phyloP scores from a whole-genome alignment of 805 yeast genomes.

The Priceomyces melissophilus region DNA sequence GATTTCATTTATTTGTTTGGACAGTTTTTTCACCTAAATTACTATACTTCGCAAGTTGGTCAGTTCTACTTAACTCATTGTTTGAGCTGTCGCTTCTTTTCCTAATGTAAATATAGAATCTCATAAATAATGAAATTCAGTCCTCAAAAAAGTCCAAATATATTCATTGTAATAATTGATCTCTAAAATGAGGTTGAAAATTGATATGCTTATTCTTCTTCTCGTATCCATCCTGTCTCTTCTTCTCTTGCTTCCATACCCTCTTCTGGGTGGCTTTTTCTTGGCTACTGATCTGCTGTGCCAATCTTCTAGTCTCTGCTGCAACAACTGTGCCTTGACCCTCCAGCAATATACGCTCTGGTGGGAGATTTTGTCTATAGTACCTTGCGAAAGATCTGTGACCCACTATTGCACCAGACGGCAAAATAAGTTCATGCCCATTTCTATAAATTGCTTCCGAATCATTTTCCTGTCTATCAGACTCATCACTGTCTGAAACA shows the following conservation, averaged over 20 bases:
- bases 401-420: slow-evolving; percentile 41
- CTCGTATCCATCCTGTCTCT: slow-evolving; percentile 49
- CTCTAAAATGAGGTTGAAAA: slow-evolving; percentile 69
- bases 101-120: neutral
- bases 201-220: slow-evolving; percentile 66
- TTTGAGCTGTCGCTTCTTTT: slow-evolving; percentile 21
- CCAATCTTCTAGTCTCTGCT: slow-evolving; percentile 51
- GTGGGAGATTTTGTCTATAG: slow-evolving; percentile 42
- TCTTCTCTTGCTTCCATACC: slow-evolving; percentile 55
- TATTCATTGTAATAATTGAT: slow-evolving; percentile 33
- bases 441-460: slow-evolving; percentile 29
- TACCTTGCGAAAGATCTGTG: slow-evolving; percentile 43
- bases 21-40: slow-evolving; percentile 95
- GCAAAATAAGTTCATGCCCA: slow-evolving; percentile 39
- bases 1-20: slow-evolving; percentile 93
- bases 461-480: slow-evolving; percentile 27
- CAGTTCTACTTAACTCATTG: slow-evolving; percentile 42
- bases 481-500: slow-evolving; percentile 26
- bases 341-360: slow-evolving; percentile 39
- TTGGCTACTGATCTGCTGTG: slow-evolving; percentile 35
- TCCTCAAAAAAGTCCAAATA: neutral
- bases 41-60: slow-evolving; percentile 78
- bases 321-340: slow-evolving; percentile 49
- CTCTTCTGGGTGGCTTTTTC: slow-evolving; percentile 46
- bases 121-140: neutral